Evolutionary conservation across 1,284 basidiomycete genomes (phyloP).

Genomic region (Microbotryomycetes sp.): DNA sequence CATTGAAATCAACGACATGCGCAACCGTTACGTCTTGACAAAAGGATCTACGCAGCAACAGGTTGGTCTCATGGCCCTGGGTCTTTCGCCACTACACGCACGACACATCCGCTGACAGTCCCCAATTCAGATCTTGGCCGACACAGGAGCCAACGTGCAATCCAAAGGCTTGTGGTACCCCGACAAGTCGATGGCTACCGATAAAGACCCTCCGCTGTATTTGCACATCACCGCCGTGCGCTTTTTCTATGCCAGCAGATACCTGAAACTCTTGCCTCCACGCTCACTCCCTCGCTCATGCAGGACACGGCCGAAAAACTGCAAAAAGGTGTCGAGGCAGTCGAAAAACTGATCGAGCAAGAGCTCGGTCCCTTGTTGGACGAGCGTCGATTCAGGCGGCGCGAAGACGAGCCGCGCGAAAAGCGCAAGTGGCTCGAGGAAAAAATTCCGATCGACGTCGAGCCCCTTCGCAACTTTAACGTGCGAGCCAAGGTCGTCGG

Average conservation of each 20-base stretch:
- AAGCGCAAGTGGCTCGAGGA: constrained; percentile 92
- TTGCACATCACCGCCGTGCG: constrained; percentile 73
- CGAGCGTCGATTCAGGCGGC: constrained; percentile 49
- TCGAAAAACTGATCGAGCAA: constrained; percentile 75
- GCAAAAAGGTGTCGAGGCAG: constrained; percentile 62
- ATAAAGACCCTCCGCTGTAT: constrained; percentile 88
- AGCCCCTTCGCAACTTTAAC: constrained; percentile 91
- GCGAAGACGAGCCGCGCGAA: constrained; percentile 27
- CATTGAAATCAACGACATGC: constrained; percentile 94
- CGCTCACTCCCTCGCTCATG: not conserved
- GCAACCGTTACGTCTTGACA: constrained; percentile 92
- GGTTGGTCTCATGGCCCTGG: constrained; percentile 39
- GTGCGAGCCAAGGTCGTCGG: constrained; percentile 96
- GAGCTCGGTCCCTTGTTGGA: constrained; percentile 85
- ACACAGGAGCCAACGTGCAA: constrained; percentile 80
- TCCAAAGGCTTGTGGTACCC: constrained; percentile 94
- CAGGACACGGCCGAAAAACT: constrained; percentile 63
- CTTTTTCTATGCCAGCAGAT: not conserved
- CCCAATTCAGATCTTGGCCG: constrained; percentile 56
- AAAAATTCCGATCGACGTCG: constrained; percentile 77
- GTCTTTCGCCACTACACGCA: constrained; percentile 30
- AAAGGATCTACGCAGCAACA: constrained; percentile 87
- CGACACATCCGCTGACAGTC: constrained; percentile 10
- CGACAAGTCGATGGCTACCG: constrained; percentile 77
- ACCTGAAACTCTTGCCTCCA: not conserved